phyloP scores from a whole-genome alignment of 345 rosid species.

The Erodium maritimum region DNA sequence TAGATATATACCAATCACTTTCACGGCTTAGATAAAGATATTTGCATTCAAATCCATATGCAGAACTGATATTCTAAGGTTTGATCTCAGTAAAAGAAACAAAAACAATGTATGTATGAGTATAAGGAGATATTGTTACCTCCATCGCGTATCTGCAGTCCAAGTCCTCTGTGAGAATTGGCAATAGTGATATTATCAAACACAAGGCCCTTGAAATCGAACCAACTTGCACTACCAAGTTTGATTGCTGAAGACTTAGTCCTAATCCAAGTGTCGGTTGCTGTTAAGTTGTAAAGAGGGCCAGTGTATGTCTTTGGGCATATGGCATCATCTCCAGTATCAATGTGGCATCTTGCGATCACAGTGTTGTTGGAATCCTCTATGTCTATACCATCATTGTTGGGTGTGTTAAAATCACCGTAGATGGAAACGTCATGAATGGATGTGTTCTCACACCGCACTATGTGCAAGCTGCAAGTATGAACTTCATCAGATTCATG shows the following conservation, averaged over 20 bases:
- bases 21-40: too few species aligned
- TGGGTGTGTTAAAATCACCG: conserved; percentile 80
- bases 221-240: conserved; percentile 89
- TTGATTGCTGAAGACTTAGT: conserved; percentile 92
- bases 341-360: conserved; percentile 58
- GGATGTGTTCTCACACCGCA: conserved; percentile 48
- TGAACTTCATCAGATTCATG: conserved; percentile 10
- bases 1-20: too few species aligned
- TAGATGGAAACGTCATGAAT: conserved; percentile 63
- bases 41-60: too few species aligned
- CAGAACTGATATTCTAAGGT: too few species aligned
- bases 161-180: conserved; percentile 85
- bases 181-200: conserved; percentile 77
- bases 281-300: conserved; percentile 64
- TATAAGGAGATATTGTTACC: conserved; percentile 32
- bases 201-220: conserved; percentile 48
- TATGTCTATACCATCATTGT: conserved; percentile 85
- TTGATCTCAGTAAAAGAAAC: not conserved
- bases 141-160: conserved; percentile 84
- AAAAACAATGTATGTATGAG: not conserved
- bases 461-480: conserved; percentile 68
- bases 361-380: conserved; percentile 76
- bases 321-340: conserved; percentile 91
- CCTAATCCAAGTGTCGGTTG: conserved; percentile 73
- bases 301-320: conserved; percentile 70